Percentiles rank a stretch among this genome's conserved stretches.
phyloP scores from a whole-genome alignment of 2,329 filamentous ascomycete genomes.

The Diaporthe citrichinensis region DNA sequence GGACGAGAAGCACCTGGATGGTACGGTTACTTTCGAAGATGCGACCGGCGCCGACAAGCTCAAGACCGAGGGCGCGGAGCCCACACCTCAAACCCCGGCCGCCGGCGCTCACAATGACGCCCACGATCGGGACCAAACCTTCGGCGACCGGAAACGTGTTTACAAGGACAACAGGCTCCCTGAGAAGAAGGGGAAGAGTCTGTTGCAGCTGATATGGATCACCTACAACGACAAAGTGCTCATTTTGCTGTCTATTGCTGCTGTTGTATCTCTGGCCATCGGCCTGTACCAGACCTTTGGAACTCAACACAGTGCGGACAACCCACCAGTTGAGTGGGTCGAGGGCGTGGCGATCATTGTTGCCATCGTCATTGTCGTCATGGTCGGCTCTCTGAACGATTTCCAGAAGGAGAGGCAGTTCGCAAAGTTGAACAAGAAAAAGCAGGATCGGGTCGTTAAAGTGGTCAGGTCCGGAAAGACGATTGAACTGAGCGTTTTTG shows the following conservation, averaged over 20 bases:
- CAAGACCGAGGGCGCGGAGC: slow-evolving; percentile 50
- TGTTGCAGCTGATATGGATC: slow-evolving; percentile 83
- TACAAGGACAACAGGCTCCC: slow-evolving; percentile 81
- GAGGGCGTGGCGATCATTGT: slow-evolving; percentile 86
- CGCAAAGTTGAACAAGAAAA: slow-evolving; percentile 83
- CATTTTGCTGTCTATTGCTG: slow-evolving; percentile 79
- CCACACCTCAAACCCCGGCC: slow-evolving; percentile 23
- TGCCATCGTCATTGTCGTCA: slow-evolving; percentile 83
- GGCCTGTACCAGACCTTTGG: slow-evolving; percentile 84
- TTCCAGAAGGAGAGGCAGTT: slow-evolving; percentile 87
- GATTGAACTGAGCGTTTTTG: slow-evolving; percentile 77
- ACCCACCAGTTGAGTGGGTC: slow-evolving; percentile 80
- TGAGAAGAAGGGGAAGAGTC: slow-evolving; percentile 80
- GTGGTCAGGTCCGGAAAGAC: slow-evolving; percentile 79
- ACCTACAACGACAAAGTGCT: slow-evolving; percentile 88
- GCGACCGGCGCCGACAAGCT: slow-evolving; percentile 63
- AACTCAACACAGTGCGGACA: slow-evolving; percentile 61
- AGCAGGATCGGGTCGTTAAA: slow-evolving; percentile 81
- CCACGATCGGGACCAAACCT: slow-evolving; percentile 53
- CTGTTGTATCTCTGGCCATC: slow-evolving; percentile 79
- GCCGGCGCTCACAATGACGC: not conserved
- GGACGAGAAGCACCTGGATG: slow-evolving; percentile 79
- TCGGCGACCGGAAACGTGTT: slow-evolving; percentile 77
- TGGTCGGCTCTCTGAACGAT: slow-evolving; percentile 84
- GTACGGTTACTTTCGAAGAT: slow-evolving; percentile 79